phyloP scores from a whole-genome alignment of 352 stramenopile genomes.

The Phytophthora brassicae region DNA sequence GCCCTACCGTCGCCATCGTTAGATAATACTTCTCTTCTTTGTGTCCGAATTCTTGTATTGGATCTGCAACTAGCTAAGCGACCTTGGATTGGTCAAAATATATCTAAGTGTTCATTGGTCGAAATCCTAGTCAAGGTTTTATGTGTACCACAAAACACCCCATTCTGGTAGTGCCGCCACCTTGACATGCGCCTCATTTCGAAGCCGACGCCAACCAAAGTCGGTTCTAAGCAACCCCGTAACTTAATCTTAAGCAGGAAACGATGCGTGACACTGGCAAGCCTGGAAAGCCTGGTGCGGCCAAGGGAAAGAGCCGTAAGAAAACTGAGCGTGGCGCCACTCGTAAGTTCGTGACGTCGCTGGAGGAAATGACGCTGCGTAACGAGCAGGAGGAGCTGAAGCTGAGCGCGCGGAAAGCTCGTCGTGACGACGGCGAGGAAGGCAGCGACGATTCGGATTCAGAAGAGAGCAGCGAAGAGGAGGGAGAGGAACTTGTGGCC shows the following conservation, averaged over 20 bases:
- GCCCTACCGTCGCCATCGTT: conserved; percentile 40
- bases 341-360: conserved; percentile 81
- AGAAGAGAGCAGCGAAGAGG: conserved; percentile 54
- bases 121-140: background rate
- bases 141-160: conserved; percentile 5
- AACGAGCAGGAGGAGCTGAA: conserved; percentile 77
- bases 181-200: conserved; percentile 5
- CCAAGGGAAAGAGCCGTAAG: conserved; percentile 54
- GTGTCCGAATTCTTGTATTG: background rate
- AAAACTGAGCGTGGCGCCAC: conserved; percentile 78
- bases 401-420: conserved; percentile 65
- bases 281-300: conserved; percentile 50
- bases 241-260: background rate
- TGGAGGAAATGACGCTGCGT: conserved; percentile 81
- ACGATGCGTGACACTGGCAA: conserved; percentile 55
- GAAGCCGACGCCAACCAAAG: conserved; percentile 27
- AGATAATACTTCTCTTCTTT: too few species aligned
- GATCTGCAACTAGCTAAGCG: too few species aligned
- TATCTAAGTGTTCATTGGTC: too few species aligned
- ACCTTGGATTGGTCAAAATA: conserved; percentile 1
- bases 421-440: conserved; percentile 56
- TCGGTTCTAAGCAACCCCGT: background rate
- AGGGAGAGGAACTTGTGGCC: conserved; percentile 53
- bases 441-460: conserved; percentile 43
- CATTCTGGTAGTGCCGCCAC: conserved; percentile 23